Conservation (phyloP, 108 stramenopile genomes). For the Nitzschia sp. region DNA sequence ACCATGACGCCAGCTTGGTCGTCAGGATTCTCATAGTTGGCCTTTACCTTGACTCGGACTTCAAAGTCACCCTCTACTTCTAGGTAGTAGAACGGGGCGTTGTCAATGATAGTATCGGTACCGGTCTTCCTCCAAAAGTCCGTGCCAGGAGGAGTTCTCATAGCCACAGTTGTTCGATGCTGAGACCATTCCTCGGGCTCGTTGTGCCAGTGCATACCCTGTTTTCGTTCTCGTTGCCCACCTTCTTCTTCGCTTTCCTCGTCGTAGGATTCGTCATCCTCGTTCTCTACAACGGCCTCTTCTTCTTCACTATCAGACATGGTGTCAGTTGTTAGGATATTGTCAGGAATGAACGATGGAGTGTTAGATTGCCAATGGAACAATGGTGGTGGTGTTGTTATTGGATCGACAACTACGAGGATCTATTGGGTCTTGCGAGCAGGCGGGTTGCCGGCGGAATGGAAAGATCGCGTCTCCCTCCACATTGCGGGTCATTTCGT, state of each 20-base stretch:
- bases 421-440: too few relatives aligned
- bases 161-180: conserved; percentile 34
- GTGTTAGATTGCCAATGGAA: too few relatives aligned
- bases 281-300: conserved; percentile 12
- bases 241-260: conserved; percentile 15
- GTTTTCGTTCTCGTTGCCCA: conserved; percentile 4
- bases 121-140: conserved; percentile 53
- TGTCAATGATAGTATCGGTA: conserved; percentile 35
- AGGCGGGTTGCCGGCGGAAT: too few relatives aligned
- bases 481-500: too few relatives aligned
- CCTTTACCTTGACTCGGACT: conserved; percentile 43
- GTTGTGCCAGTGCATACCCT: conserved; percentile 43
- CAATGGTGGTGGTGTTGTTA: too few relatives aligned
- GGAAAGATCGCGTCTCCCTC: too few relatives aligned
- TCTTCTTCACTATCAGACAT: conserved; percentile 20
- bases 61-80: conserved; percentile 54
- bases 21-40: conserved; percentile 35
- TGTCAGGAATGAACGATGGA: not conserved
- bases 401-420: too few relatives aligned
- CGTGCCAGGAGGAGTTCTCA: conserved; percentile 34
- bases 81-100: conserved; percentile 48
- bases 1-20: conserved; percentile 60
- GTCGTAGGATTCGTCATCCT: conserved; percentile 16
- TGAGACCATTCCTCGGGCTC: conserved; percentile 50
- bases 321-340: not conserved